phyloP scores from a whole-genome alignment of 2,329 filamentous ascomycete species.

The Penicillium sp. region DNA sequence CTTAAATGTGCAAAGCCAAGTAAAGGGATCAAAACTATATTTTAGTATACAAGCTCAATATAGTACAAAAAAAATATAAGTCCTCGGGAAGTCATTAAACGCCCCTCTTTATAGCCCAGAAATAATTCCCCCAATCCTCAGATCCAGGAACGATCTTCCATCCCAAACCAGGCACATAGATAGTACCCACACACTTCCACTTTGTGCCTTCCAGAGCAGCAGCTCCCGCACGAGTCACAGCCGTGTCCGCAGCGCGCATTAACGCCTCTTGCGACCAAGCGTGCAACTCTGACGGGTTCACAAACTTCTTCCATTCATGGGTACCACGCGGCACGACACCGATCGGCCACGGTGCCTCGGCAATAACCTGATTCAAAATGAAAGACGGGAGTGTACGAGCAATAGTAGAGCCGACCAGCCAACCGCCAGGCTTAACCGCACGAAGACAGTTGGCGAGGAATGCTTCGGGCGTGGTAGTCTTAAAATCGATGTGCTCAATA shows the following conservation, averaged over 20 bases:
- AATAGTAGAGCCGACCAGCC: slow-evolving; percentile 91
- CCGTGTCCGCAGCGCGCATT: slow-evolving; percentile 51
- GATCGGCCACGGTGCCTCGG: slow-evolving; percentile 69
- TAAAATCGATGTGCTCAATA: slow-evolving; percentile 82
- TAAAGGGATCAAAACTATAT: background rate
- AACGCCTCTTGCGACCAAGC: slow-evolving; percentile 43
- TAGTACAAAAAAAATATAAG: background rate
- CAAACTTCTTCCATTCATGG: slow-evolving; percentile 95
- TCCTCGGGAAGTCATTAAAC: slow-evolving; percentile 11
- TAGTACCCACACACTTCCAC: slow-evolving; percentile 75
- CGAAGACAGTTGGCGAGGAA: slow-evolving; percentile 56
- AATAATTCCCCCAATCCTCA: slow-evolving; percentile 91
- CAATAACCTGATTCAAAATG: slow-evolving; percentile 87
- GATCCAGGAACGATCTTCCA: slow-evolving; percentile 82
- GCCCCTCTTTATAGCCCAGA: slow-evolving; percentile 75
- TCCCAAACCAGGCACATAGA: slow-evolving; percentile 86
- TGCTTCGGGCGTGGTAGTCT: slow-evolving; percentile 69
- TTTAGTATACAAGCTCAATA: background rate
- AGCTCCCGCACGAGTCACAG: slow-evolving; percentile 23
- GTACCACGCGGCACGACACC: slow-evolving; percentile 88
- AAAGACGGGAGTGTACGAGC: slow-evolving; percentile 85
- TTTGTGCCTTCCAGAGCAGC: slow-evolving; percentile 36
- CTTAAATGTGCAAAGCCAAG: background rate
- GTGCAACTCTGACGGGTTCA: slow-evolving; percentile 72
- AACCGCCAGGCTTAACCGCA: slow-evolving; percentile 85